Evolutionary conservation across 2,329 filamentous ascomycete species (phyloP), one percentile per base, ranked within the genome.

Genomic region (Aspergillus pseudotamarii): DNA sequence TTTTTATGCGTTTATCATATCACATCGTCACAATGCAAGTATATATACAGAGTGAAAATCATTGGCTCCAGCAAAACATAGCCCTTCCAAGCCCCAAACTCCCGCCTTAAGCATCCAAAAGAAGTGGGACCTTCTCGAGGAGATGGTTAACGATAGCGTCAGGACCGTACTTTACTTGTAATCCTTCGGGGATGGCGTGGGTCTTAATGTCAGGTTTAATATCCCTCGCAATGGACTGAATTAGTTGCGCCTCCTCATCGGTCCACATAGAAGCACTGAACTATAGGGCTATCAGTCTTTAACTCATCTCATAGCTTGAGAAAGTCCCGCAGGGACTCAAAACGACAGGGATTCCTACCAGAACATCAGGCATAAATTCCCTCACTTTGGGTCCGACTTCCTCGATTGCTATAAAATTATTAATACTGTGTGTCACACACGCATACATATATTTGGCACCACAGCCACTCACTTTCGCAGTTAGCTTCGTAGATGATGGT

Each of bases 181-280:
- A 66, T 11, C 79, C 79, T 32, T 75, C 69, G 4, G 79, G 79
- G 55, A 81, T 79, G 16, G 78, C 79, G 63, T 81, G 77, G 38
- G 78, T 72, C 70, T 78, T 80, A 69, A 80, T 79, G 53, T 72
- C 69, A 6, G 79, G 78, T 26, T 71, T 73, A 63, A 78, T 73
- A 26, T 72, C 73, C 21, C 72, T 70, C 23, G 76, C 79, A 23
- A 76, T 80, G 9, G 71, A 65, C 48, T 79, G 76, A 53, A 81
- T 80, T 45, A 73, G 67, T 11, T 70, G 66, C 16, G 77, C 75
- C 70, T 81, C 68, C 48, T 80, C 77, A 3, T 72, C 73, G 36
- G 81, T 80, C 84, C 84, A 86, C 84, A 86, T 86, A 3, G 84
- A 89, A 3, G 88, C 88, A 58, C 83, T 86, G 78, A 88, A 89